phyloP scores from a whole-genome alignment of 2,329 filamentous ascomycete species.

The Stachybotrys chlorohalonatus region DNA sequence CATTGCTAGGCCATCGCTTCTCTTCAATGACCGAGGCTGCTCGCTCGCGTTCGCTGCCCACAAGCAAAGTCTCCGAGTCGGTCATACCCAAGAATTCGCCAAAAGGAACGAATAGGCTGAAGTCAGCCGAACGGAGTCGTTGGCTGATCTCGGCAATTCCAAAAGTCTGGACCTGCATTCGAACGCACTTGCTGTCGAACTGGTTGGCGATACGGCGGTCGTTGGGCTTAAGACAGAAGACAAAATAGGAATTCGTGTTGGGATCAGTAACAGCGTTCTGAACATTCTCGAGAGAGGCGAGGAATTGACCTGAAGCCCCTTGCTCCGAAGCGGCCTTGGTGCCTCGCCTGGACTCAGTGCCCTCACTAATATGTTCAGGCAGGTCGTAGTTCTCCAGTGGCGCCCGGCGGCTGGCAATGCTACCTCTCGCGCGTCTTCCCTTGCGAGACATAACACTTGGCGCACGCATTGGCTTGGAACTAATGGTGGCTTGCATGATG shows the following conservation, averaged over 20 bases:
- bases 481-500: slow-evolving; percentile 92
- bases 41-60: slow-evolving; percentile 89
- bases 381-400: slow-evolving; percentile 36
- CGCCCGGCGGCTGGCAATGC: slow-evolving; percentile 25
- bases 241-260: slow-evolving; percentile 87
- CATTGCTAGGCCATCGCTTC: slow-evolving; percentile 85
- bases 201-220: slow-evolving; percentile 96
- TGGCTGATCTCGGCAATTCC: slow-evolving; percentile 97
- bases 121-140: slow-evolving; percentile 83
- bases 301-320: slow-evolving; percentile 86
- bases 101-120: slow-evolving; percentile 91
- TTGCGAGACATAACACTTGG: slow-evolving; percentile 87
- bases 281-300: slow-evolving; percentile 82
- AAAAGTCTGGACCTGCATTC: slow-evolving; percentile 87
- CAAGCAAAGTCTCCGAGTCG: slow-evolving; percentile 73
- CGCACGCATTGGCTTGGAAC: slow-evolving; percentile 85
- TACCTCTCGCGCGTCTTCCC: slow-evolving; percentile 33
- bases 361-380: slow-evolving; percentile 39
- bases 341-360: slow-evolving; percentile 25
- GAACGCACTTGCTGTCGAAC: slow-evolving; percentile 97
- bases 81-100: slow-evolving; percentile 87
- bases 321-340: slow-evolving; percentile 50
- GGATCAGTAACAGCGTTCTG: slow-evolving; percentile 75
- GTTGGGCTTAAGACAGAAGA: slow-evolving; percentile 96
- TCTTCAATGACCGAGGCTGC: slow-evolving; percentile 86